phyloP scores from a whole-genome alignment of 306 rosid species.

The Ormosia emarginata region DNA sequence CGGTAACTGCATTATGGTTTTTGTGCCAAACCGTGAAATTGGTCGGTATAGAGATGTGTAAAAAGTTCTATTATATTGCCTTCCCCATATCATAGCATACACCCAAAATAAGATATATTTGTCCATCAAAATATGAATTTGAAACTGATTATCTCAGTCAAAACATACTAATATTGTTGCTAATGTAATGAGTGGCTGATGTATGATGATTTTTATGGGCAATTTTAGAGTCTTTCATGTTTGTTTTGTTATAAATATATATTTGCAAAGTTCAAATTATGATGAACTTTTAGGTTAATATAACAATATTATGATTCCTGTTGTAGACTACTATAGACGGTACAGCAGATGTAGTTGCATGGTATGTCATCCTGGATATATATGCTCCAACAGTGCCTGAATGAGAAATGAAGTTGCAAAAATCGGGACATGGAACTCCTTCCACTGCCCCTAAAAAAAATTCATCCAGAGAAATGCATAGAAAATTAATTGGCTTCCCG shows the following conservation, averaged over 20 bases:
- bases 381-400: constrained; percentile 16
- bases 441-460: neutral
- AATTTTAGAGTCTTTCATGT: neutral
- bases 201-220: neutral
- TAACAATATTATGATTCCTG: neutral
- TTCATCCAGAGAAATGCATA: neutral
- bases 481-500: constrained; percentile 2
- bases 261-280: neutral
- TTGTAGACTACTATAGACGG: neutral
- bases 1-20: neutral
- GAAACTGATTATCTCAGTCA: neutral
- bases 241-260: neutral
- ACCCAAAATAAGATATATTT: neutral
- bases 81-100: neutral
- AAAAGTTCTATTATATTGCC: neutral
- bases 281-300: neutral
- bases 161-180: neutral
- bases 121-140: neutral
- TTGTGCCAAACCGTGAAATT: neutral
- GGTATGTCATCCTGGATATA: neutral
- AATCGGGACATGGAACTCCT: constrained; percentile 4
- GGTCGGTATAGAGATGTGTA: neutral
- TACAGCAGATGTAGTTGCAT: neutral
- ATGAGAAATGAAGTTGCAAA: constrained; percentile 17
- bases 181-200: neutral